Base-by-base conservation (phyloP, 2,329 filamentous ascomycete genomes). In the Cytospora mali region DNA sequence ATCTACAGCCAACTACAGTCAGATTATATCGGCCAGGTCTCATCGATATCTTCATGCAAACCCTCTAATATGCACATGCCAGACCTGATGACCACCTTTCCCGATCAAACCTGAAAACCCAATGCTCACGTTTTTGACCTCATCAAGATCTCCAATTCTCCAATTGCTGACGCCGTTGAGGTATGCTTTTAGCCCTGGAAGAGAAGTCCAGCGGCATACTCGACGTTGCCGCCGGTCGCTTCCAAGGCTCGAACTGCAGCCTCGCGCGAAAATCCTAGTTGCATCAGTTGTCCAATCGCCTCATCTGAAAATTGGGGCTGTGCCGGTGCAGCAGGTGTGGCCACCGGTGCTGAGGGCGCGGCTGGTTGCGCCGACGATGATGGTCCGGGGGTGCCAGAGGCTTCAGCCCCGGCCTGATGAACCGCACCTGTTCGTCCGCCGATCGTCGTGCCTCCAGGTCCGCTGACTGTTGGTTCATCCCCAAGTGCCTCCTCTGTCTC, bases 371-470 rank as follows among this genome's bases (percentile, higher is more conserved):
- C 52, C 35, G 66, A 64, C 53, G 69, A 67, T 33, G 64, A 61
- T 50, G 76, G 68, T 3, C 65, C 62, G 9, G 65, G 62, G 49
- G 64, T 29, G 23, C 66, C 50, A 53, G 68, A 66, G 51, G 70
- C 31, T 52, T 60, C 16, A 53, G 56, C 16, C 6, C 18, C 29
- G 6, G 50, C 33, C 35, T 64, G 58, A 13, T 83, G 84, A 25
- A 95, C 86, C 28, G 90, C 92, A 18, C 95, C 95, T 3, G 93
- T 90, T 61, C 88, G 85, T 55, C 90, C 88, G 50, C 94, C 94
- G 66, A 98, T 92, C 55, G 91, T 88, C 13, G 92, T 96, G n/a
- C 93, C 94, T 46, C 90, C 91, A 0, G 93, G 91, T 0, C 95
- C 95, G 51, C 88, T 84, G 55, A 98, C 85, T 16, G 89, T 92